Conservation (phyloP, 176 grass and related monocot genomes). For the Musa beccarii region DNA sequence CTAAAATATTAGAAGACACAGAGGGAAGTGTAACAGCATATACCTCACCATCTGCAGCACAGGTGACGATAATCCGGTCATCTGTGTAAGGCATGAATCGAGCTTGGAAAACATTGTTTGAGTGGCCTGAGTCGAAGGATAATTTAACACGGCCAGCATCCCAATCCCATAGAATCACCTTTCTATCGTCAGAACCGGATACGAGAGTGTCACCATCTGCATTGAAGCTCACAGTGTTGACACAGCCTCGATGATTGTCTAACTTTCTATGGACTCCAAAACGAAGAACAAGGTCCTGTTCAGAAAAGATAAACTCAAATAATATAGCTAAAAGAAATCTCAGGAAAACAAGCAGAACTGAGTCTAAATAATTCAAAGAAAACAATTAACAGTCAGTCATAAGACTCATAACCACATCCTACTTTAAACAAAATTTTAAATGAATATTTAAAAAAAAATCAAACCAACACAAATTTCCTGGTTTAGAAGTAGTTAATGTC, state of each 20-base stretch:
- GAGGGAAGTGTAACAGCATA: neutral
- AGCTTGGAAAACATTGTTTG: slow-evolving; percentile 66
- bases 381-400: no score
- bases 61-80: slow-evolving; percentile 64
- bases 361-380: no score
- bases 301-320: neutral
- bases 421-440: no score
- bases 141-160: slow-evolving; percentile 41
- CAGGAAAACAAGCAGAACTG: slow-evolving; percentile 9
- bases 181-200: slow-evolving; percentile 75
- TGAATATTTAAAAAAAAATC: no score
- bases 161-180: slow-evolving; percentile 80
- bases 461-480: no score
- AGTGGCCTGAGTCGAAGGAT: slow-evolving; percentile 74
- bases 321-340: neutral
- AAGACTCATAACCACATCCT: no score
- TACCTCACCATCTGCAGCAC: slow-evolving; percentile 84
- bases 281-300: slow-evolving; percentile 72
- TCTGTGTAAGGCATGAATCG: slow-evolving; percentile 69
- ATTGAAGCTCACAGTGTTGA: slow-evolving; percentile 85
- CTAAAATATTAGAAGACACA: neutral
- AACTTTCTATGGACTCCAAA: slow-evolving; percentile 53
- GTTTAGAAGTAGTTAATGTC: no score
- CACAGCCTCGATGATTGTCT: slow-evolving; percentile 50
- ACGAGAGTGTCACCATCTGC: slow-evolving; percentile 40